Conservation (phyloP, 345 rosid species). For the Barbarea vulgaris region DNA sequence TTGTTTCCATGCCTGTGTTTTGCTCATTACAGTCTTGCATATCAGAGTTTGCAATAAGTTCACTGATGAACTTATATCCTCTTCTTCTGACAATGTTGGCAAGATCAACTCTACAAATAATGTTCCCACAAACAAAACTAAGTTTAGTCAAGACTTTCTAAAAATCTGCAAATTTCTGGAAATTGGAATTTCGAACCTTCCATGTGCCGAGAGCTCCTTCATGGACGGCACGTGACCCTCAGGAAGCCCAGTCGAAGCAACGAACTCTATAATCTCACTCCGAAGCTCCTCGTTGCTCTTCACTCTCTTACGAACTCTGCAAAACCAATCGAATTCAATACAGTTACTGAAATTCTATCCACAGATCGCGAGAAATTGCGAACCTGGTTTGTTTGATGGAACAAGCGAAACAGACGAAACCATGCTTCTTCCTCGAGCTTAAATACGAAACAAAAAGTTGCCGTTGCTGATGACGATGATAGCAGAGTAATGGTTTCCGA, state of each 20-base stretch:
- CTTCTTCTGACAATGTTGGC: constrained; percentile 86
- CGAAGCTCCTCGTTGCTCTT: constrained; percentile 80
- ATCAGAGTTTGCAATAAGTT: constrained; percentile 59
- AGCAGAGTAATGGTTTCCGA: constrained; percentile 34
- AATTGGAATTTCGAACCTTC: constrained; percentile 57
- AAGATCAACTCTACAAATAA: constrained; percentile 69
- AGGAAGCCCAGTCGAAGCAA: constrained; percentile 67
- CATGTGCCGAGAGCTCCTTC: constrained; percentile 76
- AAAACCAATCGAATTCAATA: background rate
- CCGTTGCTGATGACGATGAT: constrained; percentile 22
- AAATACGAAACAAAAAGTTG: constrained; percentile 15
- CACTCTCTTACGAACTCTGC: constrained; percentile 65
- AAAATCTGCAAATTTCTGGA: background rate
- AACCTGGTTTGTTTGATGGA: constrained; percentile 56
- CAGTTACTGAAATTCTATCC: background rate
- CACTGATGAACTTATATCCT: constrained; percentile 68
- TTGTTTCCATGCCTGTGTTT: constrained; percentile 26
- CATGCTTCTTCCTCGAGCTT: constrained; percentile 28
- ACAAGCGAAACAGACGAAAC: constrained; percentile 46
- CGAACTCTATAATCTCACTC: constrained; percentile 63
- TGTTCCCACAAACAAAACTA: constrained; percentile 14
- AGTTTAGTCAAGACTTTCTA: background rate
- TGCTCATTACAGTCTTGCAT: constrained; percentile 39
- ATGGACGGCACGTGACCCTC: constrained; percentile 68
- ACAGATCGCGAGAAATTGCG: background rate